Percentiles rank a stretch among this genome's conserved stretches.
These are phyloP conservation scores for Incumbomyces lentus DNA, from an alignment of 2,329 filamentous ascomycete genomes.

Conservation along the genomic window DNA sequence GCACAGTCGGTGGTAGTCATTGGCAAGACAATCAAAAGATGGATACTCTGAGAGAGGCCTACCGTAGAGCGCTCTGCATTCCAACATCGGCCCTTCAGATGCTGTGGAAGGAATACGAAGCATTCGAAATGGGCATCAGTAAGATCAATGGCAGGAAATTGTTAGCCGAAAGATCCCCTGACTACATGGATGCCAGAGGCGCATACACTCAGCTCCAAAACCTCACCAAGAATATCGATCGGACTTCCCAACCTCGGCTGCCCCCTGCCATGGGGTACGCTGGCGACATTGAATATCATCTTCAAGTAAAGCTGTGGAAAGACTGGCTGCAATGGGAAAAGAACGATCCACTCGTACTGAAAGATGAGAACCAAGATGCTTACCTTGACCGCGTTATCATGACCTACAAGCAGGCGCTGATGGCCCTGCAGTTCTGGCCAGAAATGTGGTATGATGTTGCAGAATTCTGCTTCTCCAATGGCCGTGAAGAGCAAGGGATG, in stretches of 20 bases:
- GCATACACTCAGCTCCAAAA: constrained; percentile 87
- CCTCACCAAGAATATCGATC: constrained; percentile 63
- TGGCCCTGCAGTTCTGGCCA: constrained; percentile 89
- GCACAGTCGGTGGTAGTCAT: constrained; percentile 68
- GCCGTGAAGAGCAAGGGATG: constrained; percentile 59
- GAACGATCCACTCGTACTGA: constrained; percentile 77
- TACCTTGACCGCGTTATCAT: constrained; percentile 76
- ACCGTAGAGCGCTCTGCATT: constrained; percentile 78
- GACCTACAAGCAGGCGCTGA: constrained; percentile 85
- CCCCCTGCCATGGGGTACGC: constrained; percentile 79
- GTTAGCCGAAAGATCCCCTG: constrained; percentile 80
- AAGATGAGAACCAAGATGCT: constrained; percentile 63
- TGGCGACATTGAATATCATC: constrained; percentile 70
- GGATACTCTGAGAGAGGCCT: constrained; percentile 83
- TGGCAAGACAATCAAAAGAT: constrained; percentile 99
- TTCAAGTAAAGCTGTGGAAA: constrained; percentile 83
- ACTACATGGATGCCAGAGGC: constrained; percentile 92
- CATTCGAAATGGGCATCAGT: constrained; percentile 88
- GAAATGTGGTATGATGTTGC: constrained; percentile 93
- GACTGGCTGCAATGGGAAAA: constrained; percentile 95
- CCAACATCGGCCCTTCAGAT: constrained; percentile 74
- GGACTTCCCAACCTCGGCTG: constrained; percentile 68
- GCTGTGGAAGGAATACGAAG: constrained; percentile 95
- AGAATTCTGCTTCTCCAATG: constrained; percentile 80
- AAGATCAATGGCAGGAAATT: constrained; percentile 91